Evolutionary conservation across 257 asterid species (phyloP).

Genomic region (Fraxinus excelsior): DNA sequence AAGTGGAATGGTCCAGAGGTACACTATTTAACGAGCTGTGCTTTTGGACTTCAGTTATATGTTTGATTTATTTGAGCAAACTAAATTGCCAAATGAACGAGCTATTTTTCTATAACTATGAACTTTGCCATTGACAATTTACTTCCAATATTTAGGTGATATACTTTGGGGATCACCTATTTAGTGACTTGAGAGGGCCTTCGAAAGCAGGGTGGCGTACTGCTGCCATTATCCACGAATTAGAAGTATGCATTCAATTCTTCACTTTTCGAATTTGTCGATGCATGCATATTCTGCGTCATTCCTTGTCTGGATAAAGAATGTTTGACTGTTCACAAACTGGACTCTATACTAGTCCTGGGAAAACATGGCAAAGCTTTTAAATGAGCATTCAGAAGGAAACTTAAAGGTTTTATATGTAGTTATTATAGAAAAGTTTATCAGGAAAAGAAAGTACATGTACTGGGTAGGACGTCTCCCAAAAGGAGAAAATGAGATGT

Average conservation of each 20-base stretch:
- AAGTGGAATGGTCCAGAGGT: conserved; percentile 99
- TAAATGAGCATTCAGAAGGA: not conserved
- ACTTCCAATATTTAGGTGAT: conserved; percentile 59
- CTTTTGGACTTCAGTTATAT: conserved; percentile 12
- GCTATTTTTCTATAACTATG: not conserved
- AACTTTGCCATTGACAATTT: conserved; percentile 19
- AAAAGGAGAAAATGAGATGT: not conserved
- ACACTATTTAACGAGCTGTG: conserved; percentile 20
- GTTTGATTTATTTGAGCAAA: conserved; percentile 15
- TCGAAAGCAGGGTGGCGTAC: conserved; percentile 98
- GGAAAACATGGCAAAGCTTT: not conserved
- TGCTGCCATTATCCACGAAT: conserved; percentile 92
- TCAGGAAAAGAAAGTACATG: not conserved
- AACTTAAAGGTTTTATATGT: not conserved
- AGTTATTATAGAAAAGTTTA: not conserved
- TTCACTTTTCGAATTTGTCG: conserved; percentile 5
- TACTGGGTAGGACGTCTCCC: not conserved
- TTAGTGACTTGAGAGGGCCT: conserved; percentile 98
- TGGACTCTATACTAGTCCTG: conserved; percentile 5
- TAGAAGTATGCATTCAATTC: conserved; percentile 58
- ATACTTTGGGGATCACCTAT: conserved; percentile 97
- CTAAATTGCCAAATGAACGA: not conserved
- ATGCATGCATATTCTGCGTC: not conserved
- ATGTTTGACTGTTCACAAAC: not conserved
- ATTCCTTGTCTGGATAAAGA: not conserved